Evolutionary conservation across 108 stramenopile genomes (phyloP).

Genomic region (Parietichytrium sp.): DNA sequence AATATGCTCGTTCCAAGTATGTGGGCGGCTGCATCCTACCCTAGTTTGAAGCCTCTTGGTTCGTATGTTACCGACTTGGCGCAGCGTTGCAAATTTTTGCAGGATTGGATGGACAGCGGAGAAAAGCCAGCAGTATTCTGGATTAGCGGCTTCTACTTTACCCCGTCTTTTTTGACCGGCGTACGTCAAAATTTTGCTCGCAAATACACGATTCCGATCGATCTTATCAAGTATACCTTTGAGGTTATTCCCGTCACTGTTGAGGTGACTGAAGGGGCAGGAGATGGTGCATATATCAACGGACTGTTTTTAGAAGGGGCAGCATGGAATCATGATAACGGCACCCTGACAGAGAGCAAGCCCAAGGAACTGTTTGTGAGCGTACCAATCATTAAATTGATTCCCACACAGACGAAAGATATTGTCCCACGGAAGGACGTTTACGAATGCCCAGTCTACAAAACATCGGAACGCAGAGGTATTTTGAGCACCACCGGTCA

Average conservation of each 20-base stretch:
- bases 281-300: constrained; percentile 59
- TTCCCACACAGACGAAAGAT: constrained; percentile 47
- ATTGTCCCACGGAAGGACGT: constrained; percentile 53
- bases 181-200: constrained; percentile 70
- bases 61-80: constrained; percentile 67
- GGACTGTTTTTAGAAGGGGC: constrained; percentile 68
- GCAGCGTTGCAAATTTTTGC: constrained; percentile 53
- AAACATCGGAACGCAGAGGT: constrained; percentile 62
- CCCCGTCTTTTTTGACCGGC: constrained; percentile 70
- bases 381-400: constrained; percentile 62
- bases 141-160: constrained; percentile 68
- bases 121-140: constrained; percentile 59
- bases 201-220: constrained; percentile 63
- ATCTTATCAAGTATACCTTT: constrained; percentile 61
- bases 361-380: constrained; percentile 61
- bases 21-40: constrained; percentile 61
- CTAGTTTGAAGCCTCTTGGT: constrained; percentile 65
- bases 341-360: constrained; percentile 51
- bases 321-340: constrained; percentile 52
- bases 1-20: constrained; percentile 55
- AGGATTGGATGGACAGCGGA: constrained; percentile 51
- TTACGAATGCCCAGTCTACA: constrained; percentile 68
- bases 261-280: constrained; percentile 40
- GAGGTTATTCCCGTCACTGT: constrained; percentile 54
- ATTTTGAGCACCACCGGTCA: constrained; percentile 63